Evolutionary conservation across 73 alveolate genomes (phyloP).

Genomic region (Uronychia setigera): DNA sequence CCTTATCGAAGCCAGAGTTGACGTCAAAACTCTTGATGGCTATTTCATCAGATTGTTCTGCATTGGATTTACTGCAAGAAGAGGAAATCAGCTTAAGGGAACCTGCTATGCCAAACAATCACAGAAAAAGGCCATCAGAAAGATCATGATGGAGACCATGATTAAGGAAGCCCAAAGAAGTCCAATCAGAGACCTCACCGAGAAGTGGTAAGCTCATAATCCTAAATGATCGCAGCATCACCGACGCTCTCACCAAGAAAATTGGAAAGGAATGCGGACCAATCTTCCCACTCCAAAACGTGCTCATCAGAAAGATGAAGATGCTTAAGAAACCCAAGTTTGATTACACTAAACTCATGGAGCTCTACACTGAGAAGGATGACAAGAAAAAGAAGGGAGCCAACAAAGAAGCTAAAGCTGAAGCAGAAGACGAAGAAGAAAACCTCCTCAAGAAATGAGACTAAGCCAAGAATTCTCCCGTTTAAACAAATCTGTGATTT

Average conservation of each 20-base stretch:
- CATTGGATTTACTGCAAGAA: conserved; percentile 91
- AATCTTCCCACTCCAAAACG: conserved; percentile 95
- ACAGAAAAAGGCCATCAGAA: conserved; percentile 91
- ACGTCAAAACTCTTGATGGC: conserved; percentile 89
- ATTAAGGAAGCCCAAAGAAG: conserved; percentile 79
- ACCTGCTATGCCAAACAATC: conserved; percentile 92
- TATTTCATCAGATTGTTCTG: conserved; percentile 90
- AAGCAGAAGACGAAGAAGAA: not conserved
- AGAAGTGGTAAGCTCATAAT: conserved; percentile 39
- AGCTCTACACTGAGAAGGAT: conserved; percentile 77
- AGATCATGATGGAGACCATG: conserved; percentile 89
- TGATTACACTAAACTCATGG: conserved; percentile 89
- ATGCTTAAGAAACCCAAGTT: conserved; percentile 94
- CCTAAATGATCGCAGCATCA: conserved; percentile 47
- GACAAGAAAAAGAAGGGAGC: conserved; percentile 62
- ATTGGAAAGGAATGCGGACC: conserved; percentile 82
- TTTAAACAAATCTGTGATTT: not conserved
- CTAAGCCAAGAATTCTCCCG: not conserved
- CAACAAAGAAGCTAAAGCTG: conserved; percentile 30
- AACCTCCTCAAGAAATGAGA: not conserved
- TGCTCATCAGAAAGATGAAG: conserved; percentile 92
- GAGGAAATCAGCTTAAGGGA: conserved; percentile 81
- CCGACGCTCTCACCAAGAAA: conserved; percentile 76
- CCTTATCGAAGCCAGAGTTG: conserved; percentile 92
- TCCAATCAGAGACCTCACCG: conserved; percentile 79